These are phyloP conservation scores for Panaeolus cyanescens DNA, from an alignment of 768 basidiomycete species.

Conservation along the genomic window DNA sequence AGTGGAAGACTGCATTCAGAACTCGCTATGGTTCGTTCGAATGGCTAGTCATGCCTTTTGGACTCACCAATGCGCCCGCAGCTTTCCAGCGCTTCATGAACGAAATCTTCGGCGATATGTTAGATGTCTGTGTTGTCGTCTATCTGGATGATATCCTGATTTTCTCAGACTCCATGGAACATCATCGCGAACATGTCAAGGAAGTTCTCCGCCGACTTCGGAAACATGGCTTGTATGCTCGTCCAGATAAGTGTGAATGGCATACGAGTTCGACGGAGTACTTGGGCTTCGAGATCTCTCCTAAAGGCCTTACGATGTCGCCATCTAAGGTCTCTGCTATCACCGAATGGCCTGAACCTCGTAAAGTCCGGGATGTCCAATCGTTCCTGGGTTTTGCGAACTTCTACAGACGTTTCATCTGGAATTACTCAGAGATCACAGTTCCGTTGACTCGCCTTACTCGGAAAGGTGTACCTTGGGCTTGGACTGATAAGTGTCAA, in stretches of 20 bases:
- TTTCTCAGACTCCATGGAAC: slow-evolving; percentile 25
- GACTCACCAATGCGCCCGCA: slow-evolving; percentile 31
- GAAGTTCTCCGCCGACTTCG: slow-evolving; percentile 14
- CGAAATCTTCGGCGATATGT: slow-evolving; percentile 33
- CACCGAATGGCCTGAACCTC: slow-evolving; percentile 34
- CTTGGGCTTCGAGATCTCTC: slow-evolving; percentile 29
- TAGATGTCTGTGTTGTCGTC: slow-evolving; percentile 31
- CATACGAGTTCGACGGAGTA: slow-evolving; percentile 24
- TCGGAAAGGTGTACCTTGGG: too few species aligned
- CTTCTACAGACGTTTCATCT: slow-evolving; percentile 32
- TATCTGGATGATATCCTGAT: slow-evolving; percentile 47
- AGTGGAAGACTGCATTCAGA: slow-evolving; percentile 47
- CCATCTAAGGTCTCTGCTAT: slow-evolving; percentile 15
- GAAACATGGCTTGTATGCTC: slow-evolving; percentile 31
- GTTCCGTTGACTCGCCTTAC: slow-evolving; percentile 22
- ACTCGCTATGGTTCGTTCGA: slow-evolving; percentile 37
- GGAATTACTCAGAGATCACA: slow-evolving; percentile 24
- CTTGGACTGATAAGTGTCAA: too few species aligned
- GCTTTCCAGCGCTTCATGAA: slow-evolving; percentile 33
- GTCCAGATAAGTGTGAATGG: slow-evolving; percentile 41
- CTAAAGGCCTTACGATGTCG: slow-evolving; percentile 10
- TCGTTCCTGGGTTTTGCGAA: slow-evolving; percentile 41
- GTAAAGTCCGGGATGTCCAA: slow-evolving; percentile 29
- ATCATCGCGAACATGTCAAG: slow-evolving; percentile 11
- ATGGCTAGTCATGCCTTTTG: slow-evolving; percentile 42